These are phyloP conservation scores for Ceratobasidium sp. DNA, from an alignment of 1,284 basidiomycete species.

Conservation along the genomic window DNA sequence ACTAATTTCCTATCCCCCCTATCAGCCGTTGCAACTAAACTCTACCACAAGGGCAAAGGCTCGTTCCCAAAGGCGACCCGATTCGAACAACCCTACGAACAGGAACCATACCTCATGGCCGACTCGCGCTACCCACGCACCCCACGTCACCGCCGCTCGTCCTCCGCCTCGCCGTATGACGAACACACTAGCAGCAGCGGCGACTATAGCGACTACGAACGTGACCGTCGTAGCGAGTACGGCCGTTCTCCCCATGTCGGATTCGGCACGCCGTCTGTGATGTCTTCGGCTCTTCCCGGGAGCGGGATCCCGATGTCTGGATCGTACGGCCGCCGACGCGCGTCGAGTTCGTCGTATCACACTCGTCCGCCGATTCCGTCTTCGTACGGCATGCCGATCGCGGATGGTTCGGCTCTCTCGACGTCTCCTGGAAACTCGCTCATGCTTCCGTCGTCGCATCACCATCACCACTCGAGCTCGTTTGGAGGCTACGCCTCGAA, in stretches of 20 bases:
- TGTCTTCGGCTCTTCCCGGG: background rate
- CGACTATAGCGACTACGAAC: constrained; percentile 27
- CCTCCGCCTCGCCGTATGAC: constrained; percentile 29
- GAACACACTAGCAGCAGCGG: background rate
- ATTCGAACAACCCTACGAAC: constrained; percentile 26
- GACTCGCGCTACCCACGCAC: constrained; percentile 31
- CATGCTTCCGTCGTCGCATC: background rate
- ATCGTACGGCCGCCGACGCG: constrained; percentile 24
- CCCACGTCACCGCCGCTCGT: constrained; percentile 1
- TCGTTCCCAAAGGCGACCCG: background rate
- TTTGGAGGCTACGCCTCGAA: background rate
- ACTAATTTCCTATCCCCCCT: background rate
- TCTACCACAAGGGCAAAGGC: constrained; percentile 28
- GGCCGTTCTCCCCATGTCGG: constrained; percentile 3
- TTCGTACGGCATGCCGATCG: constrained; percentile 1
- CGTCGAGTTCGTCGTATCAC: constrained; percentile 24
- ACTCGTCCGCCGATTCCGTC: background rate
- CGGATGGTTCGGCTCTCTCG: constrained; percentile 19
- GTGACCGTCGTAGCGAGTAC: background rate
- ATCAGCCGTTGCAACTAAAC: constrained; percentile 31
- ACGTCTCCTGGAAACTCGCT: constrained; percentile 28
- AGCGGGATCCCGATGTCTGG: constrained; percentile 1
- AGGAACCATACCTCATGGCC: constrained; percentile 19
- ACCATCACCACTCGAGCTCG: constrained; percentile 1
- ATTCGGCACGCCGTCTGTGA: constrained; percentile 1